Conservation (phyloP, 2,329 filamentous ascomycete species). For the Colletotrichum somersetense region DNA sequence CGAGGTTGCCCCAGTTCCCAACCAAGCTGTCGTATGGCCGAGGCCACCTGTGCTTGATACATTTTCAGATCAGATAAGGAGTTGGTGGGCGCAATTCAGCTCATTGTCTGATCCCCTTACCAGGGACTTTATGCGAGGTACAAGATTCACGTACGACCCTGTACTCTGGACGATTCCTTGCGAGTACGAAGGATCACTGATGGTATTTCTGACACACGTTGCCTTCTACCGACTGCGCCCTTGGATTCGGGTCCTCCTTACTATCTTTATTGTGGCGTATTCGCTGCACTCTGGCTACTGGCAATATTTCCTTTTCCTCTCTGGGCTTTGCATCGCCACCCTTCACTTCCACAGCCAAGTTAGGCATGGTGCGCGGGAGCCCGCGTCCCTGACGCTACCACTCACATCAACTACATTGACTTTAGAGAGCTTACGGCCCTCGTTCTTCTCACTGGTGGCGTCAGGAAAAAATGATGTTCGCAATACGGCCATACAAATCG, state of each 20-base stretch:
- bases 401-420: neutral
- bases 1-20: neutral
- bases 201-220: slow-evolving; percentile 66
- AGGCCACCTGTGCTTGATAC: slow-evolving; percentile 44
- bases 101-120: slow-evolving; percentile 65
- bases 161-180: slow-evolving; percentile 74
- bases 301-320: slow-evolving; percentile 36
- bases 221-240: slow-evolving; percentile 62
- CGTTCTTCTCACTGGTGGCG: neutral
- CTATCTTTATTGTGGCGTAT: slow-evolving; percentile 57
- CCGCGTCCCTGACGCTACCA: neutral
- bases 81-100: slow-evolving; percentile 58
- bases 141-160: slow-evolving; percentile 60
- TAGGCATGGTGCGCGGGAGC: neutral
- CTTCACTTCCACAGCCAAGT: slow-evolving; percentile 46
- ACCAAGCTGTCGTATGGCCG: neutral
- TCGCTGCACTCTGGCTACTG: slow-evolving; percentile 45
- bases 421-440: neutral
- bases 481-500: neutral
- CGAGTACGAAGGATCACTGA: slow-evolving; percentile 69
- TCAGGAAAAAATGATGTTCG: neutral
- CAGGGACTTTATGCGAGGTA: slow-evolving; percentile 52
- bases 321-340: slow-evolving; percentile 17
- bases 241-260: slow-evolving; percentile 55
- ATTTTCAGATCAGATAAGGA: slow-evolving; percentile 55